A percentile compares a stretch with the other conserved stretches of the same genome.
Conservation (phyloP, 805 yeast species). For the Blastobotrys muscicola region DNA sequence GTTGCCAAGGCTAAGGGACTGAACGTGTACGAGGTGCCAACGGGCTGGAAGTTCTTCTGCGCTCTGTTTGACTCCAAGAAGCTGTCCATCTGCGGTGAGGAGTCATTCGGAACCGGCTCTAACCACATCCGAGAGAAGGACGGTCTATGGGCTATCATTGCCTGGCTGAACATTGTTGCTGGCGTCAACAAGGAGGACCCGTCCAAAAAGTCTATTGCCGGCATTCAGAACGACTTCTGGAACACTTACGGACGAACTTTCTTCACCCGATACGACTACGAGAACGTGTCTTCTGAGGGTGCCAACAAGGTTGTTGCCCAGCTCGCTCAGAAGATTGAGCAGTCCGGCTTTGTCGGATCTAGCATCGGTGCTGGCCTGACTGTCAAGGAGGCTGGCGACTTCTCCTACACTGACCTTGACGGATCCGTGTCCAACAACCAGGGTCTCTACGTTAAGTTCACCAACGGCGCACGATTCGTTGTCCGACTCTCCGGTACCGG, state of each 20-base stretch:
- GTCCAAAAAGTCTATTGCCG: slow-evolving; percentile 62
- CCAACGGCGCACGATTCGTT: slow-evolving; percentile 75
- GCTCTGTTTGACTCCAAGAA: slow-evolving; percentile 88
- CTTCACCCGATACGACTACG: slow-evolving; percentile 92
- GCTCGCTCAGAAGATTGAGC: slow-evolving; percentile 35
- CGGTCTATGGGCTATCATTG: slow-evolving; percentile 95
- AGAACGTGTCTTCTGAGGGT: slow-evolving; percentile 65
- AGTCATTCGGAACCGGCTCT: slow-evolving; percentile 96
- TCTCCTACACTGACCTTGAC: slow-evolving; percentile 87
- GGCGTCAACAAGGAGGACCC: slow-evolving; percentile 53
- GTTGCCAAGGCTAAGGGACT: slow-evolving; percentile 76
- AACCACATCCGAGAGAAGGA: slow-evolving; percentile 96
- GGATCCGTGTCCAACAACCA: slow-evolving; percentile 83
- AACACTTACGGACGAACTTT: slow-evolving; percentile 88
- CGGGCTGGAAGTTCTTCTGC: slow-evolving; percentile 98
- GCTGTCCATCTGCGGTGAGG: slow-evolving; percentile 95
- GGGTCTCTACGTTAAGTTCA: slow-evolving; percentile 77
- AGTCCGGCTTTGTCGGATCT: slow-evolving; percentile 41
- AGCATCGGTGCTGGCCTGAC: slow-evolving; percentile 40
- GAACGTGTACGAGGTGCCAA: slow-evolving; percentile 86
- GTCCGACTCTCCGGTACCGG: slow-evolving; percentile 96
- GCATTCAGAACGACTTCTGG: slow-evolving; percentile 85
- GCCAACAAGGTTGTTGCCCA: slow-evolving; percentile 59
- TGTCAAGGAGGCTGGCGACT: slow-evolving; percentile 75
- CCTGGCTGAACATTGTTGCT: slow-evolving; percentile 94